These are phyloP conservation scores for Debaryomyces fabryi DNA, from an alignment of 1,139 yeast species.

Conservation along the genomic window DNA sequence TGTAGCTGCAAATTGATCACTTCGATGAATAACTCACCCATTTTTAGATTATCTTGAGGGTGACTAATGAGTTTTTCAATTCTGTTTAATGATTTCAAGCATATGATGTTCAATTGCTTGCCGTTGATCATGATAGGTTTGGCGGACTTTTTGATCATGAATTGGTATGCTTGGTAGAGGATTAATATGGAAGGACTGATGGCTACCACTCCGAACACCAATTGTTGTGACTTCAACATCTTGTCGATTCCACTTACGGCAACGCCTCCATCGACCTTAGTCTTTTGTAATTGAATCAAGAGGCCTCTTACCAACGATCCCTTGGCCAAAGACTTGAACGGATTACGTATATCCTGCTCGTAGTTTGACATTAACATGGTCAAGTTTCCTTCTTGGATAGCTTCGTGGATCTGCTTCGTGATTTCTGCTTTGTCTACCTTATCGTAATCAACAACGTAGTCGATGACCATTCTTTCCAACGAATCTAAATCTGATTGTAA, in stretches of 20 bases:
- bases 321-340: constrained; percentile 59
- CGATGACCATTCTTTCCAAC: constrained; percentile 84
- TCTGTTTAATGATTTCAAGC: constrained; percentile 56
- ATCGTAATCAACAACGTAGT: constrained; percentile 58
- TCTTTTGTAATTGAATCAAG: constrained; percentile 87
- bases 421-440: constrained; percentile 19
- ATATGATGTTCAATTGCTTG: constrained; percentile 41
- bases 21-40: constrained; percentile 61
- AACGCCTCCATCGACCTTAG: constrained; percentile 91
- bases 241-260: constrained; percentile 92
- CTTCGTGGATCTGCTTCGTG: constrained; percentile 37
- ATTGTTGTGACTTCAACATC: constrained; percentile 84
- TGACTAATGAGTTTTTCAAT: constrained; percentile 55
- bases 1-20: constrained; percentile 53
- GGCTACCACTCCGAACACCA: constrained; percentile 89
- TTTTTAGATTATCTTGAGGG: constrained; percentile 24
- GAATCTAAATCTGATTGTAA: constrained; percentile 77
- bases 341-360: constrained; percentile 73
- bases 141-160: constrained; percentile 24
- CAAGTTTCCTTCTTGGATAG: constrained; percentile 69
- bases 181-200: constrained; percentile 77
- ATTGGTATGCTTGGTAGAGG: constrained; percentile 42
- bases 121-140: constrained; percentile 47
- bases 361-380: constrained; percentile 79
- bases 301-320: constrained; percentile 80